Conservation (phyloP, 2,329 filamentous ascomycete genomes). For the Xylariaceae sp. region DNA sequence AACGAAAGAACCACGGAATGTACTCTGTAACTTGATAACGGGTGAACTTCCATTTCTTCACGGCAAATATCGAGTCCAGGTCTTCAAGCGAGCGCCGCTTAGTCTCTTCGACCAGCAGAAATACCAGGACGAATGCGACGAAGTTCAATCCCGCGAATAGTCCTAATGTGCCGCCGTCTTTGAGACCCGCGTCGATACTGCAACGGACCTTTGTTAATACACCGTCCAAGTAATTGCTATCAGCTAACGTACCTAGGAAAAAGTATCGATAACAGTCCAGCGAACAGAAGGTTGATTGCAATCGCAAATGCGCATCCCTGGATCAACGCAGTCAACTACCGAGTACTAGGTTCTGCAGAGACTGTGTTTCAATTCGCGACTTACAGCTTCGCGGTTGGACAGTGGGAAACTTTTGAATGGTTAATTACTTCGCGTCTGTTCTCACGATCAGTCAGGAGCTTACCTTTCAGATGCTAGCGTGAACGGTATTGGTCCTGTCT, state of each 20-base stretch:
- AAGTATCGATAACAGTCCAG: constrained; percentile 41
- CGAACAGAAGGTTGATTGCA: constrained; percentile 44
- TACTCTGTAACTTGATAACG: constrained; percentile 32
- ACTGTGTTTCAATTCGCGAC: not conserved
- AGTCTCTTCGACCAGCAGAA: constrained; percentile 42
- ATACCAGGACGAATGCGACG: constrained; percentile 42
- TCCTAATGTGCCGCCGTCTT: constrained; percentile 36
- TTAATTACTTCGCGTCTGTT: constrained; percentile 2
- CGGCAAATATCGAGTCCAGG: constrained; percentile 37
- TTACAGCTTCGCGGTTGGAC: constrained; percentile 43
- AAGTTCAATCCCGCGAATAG: constrained; percentile 46
- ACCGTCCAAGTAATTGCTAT: constrained; percentile 8
- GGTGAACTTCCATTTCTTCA: constrained; percentile 36
- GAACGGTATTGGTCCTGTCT: constrained; percentile 44
- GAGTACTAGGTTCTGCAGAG: too few relatives aligned
- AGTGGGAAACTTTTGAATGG: constrained; percentile 39
- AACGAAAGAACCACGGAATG: constrained; percentile 34
- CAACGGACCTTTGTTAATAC: constrained; percentile 7
- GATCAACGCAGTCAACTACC: constrained; percentile 4
- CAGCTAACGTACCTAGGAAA: constrained; percentile 31
- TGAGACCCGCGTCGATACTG: constrained; percentile 23
- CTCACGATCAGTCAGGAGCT: constrained; percentile 1
- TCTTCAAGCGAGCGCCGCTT: constrained; percentile 38
- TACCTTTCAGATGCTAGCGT: constrained; percentile 44
- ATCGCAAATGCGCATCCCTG: constrained; percentile 45